Evolutionary conservation across 495 filamentous ascomycete species (phyloP), one percentile per base, ranked within the genome.

Genomic region (Pyrenula aspistea): DNA sequence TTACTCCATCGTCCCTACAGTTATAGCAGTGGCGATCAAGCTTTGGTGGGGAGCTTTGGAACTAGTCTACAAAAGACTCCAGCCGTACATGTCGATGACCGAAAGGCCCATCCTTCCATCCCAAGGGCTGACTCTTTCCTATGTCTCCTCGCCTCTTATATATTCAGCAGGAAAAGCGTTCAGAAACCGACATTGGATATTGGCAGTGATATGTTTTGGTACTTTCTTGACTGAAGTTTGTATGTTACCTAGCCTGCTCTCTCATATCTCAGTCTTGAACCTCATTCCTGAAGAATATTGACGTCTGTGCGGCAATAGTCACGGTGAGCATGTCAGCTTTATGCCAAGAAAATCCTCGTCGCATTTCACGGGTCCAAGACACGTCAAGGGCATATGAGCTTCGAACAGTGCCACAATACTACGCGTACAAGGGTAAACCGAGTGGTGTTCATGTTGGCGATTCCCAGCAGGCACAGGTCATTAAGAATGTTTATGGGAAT

Each of bases 31-130:
- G 54, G 62, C 19, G 2, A 55, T 71, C 55, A 68, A 65, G 20
- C 52, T 74, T 1, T 74, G 68, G 68, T 74, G 71, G 71, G 61
- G 64, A 24, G 62, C 70, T 2, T 61, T 72, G 3, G 71, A 72
- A 20, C 62, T 66, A 0, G 66, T 54, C 12, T 66, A 71, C 21
- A 63, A 66, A 10, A 66, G 63, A 12, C 54, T 71, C 1, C 67
- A 70, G 25, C 70, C 70, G 11, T 74, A 60, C 54, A 22, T 74
- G 0, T 53, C 63, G 22, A 64, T 74, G 62, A 56, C 68, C 1
- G 53, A 55, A 52, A 59, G 63, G 1, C 50, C 58, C 0, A 59
- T 57, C 19, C 59, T 47, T 2, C 55, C 53, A 3, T 59, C 59
- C 2, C 49, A 56, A 51, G 65, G 65, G 10, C 55, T 58, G 12